Evolutionary conservation across 306 rosid genomes (phyloP), one percentile per base, ranked within the genome.

Genomic region (Cucumis hystrix): DNA sequence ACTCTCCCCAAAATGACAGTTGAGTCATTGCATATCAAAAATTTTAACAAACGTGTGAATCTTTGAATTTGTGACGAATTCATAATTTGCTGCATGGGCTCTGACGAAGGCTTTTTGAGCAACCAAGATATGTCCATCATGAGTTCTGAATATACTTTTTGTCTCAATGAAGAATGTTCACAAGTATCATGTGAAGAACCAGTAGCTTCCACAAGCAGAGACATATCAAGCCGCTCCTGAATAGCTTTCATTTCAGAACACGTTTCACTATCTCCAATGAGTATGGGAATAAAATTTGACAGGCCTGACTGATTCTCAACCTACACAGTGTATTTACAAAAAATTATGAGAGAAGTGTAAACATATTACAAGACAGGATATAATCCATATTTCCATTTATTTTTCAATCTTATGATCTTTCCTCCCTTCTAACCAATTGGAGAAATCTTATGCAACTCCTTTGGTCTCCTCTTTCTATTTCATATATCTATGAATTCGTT

Each of bases 291-390:
- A 78, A 96, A 91, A 85, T 96, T 96, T 2, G 99, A 96, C 77
- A 96, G 79, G 81, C 99, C 99, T 84, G 87, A 89, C 78, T 96
- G 97, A 79, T 96, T 96, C 88, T 96, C 99, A 81, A 96, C 96
- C 99, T 96, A 84, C 47, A 55, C 47, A 55, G 30, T 18, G 39
- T 28, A 72, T 52, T 69, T 10, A 58, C 40, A 71, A 21, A 59
- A 59, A 63, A 35, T 47, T 45, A 6, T 16, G 25, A n/a, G 56
- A 40, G 76, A 7, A 49, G 30, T 21, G 17, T 8, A 12, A 75
- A 57, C 47, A n/a, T 75, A 7, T 59, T 59, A 58, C 20, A 75
- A 21, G 39, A 40, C 55, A 23, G 41, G 67, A 20, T 49, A 70
- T 5, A 37, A 75, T 20, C 68, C 13, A 37, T 75, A 40, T 40